Base-by-base conservation (phyloP, 2,329 filamentous ascomycete species). In the Penicillium sp. region DNA sequence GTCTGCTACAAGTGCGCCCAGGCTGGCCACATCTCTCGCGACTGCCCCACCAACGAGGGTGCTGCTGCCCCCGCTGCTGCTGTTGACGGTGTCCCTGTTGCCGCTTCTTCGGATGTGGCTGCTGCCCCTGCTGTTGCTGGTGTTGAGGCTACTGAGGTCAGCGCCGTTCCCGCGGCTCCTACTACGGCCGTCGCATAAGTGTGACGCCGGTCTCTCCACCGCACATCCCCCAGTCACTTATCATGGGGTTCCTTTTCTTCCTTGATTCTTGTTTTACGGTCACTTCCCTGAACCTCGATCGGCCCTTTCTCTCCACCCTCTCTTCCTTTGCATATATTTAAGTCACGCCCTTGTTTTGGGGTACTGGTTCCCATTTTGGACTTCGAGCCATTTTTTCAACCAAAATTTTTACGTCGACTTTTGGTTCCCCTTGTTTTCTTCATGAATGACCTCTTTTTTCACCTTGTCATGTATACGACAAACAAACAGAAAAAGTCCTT, bases 1-100 rank as follows among this genome's bases (percentile, higher is more conserved):
- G 95, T 91, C 58, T 99, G 93, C 83, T 99, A 99, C 79, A 87
- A 91, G 73, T 99, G 93, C 70, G 89, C 92, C 59, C 88, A 96
- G 77, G 84, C 90, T 50, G 93, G 93, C 45, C 92, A 97, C 75
- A 97, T 97, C 73, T 95, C 89, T 51, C 87, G 92, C 56, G 92
- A 97, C 64, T 96, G 93, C 79, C 87, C 90, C 73, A 90, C 82
- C 84, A 86, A 82, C 60, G 67, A 71, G 50, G 68, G 72, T 16
- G 39, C 55, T 30, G 60, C 68, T 47, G 65, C 68, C 49, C 70
- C 75, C 36, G 66, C 70, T 39, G 44, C 53, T 31, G 46, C 61
- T 38, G 49, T 61, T 44, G 55, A 61, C 46, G 54, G 60, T 50
- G 51, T 58, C 18, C 49, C 62, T 31, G 43, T 57, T 28, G 50